phyloP scores from a whole-genome alignment of 352 stramenopile genomes.

The Phytophthora pisi region DNA sequence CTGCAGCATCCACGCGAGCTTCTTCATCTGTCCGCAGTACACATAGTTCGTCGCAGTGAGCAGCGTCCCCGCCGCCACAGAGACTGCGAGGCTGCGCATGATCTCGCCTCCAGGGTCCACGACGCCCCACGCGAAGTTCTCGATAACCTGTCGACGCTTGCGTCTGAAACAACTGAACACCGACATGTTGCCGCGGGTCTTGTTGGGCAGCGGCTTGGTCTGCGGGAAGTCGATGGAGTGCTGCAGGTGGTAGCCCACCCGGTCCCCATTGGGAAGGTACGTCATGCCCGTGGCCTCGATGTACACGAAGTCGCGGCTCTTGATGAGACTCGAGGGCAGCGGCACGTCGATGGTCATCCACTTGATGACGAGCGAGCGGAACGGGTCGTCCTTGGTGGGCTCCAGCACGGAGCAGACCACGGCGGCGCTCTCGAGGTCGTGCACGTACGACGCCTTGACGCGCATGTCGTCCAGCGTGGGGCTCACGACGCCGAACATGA shows the following conservation, averaged over 20 bases:
- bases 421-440: conserved; percentile 26
- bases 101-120: conserved; percentile 38
- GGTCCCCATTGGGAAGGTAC: conserved; percentile 28
- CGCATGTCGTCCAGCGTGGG: conserved; percentile 36
- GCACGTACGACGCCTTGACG: conserved; percentile 30
- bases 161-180: conserved; percentile 51
- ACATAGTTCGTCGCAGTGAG: conserved; percentile 40
- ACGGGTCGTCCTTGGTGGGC: conserved; percentile 32
- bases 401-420: conserved; percentile 26
- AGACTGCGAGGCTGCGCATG: conserved; percentile 32
- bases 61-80: conserved; percentile 32
- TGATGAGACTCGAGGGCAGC: conserved; percentile 23
- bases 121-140: conserved; percentile 40
- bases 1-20: conserved; percentile 50
- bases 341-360: conserved; percentile 40
- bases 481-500: conserved; percentile 40
- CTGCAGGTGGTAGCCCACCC: conserved; percentile 43
- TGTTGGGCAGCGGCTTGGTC: conserved; percentile 36
- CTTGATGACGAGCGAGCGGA: conserved; percentile 38
- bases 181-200: conserved; percentile 45
- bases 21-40: conserved; percentile 62
- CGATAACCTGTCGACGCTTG: conserved; percentile 36
- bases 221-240: conserved; percentile 48
- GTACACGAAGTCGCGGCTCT: conserved; percentile 39
- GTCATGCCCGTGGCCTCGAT: conserved; percentile 40